Evolutionary conservation across 1,284 basidiomycete genomes (phyloP).

Genomic region (Bjerkandera adusta): DNA sequence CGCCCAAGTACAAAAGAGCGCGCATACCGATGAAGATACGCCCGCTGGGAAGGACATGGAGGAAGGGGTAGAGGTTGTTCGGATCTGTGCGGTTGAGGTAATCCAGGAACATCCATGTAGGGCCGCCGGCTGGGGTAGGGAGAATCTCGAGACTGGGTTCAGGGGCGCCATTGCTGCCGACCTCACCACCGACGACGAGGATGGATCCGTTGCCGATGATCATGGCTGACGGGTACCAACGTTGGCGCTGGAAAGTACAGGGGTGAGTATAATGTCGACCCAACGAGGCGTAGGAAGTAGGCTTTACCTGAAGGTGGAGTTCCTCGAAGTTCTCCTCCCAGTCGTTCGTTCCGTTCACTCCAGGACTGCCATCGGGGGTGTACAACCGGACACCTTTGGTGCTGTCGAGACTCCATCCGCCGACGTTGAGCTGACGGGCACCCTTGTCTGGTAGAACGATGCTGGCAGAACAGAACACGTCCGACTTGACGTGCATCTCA

Average conservation of each 20-base stretch:
- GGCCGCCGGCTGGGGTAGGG: slow-evolving; percentile 36
- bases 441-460: slow-evolving; percentile 71
- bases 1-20: background rate
- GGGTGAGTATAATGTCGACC: background rate
- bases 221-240: slow-evolving; percentile 72
- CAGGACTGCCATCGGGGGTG: slow-evolving; percentile 53
- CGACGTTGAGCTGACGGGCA: slow-evolving; percentile 66
- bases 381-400: slow-evolving; percentile 69
- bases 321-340: slow-evolving; percentile 61
- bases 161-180: slow-evolving; percentile 62
- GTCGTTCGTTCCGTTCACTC: slow-evolving; percentile 62
- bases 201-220: slow-evolving; percentile 69
- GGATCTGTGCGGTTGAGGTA: slow-evolving; percentile 63
- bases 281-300: background rate
- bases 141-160: slow-evolving; percentile 66
- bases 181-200: slow-evolving; percentile 71
- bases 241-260: slow-evolving; percentile 44
- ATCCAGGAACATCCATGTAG: slow-evolving; percentile 41
- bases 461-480: slow-evolving; percentile 76
- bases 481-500: slow-evolving; percentile 68
- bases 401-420: slow-evolving; percentile 63
- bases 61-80: slow-evolving; percentile 74
- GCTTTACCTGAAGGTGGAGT: slow-evolving; percentile 48
- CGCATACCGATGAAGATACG: slow-evolving; percentile 61
- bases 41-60: slow-evolving; percentile 65